Base-by-base conservation (phyloP, 192 early-diverging fungal species). In the Rhizophagus prolifer region DNA sequence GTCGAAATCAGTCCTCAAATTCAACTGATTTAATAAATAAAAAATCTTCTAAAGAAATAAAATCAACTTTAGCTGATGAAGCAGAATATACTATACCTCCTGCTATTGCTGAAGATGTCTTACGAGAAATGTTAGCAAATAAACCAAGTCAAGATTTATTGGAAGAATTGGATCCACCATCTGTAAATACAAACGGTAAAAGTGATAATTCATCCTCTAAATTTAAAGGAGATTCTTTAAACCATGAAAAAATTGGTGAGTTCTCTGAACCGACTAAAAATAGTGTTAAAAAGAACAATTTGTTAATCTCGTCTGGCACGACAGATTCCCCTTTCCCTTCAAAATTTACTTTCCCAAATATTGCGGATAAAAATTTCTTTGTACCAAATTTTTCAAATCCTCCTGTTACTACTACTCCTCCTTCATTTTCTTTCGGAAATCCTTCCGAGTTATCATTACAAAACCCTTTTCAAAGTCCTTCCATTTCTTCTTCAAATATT, bases 311-410 rank as follows among this genome's bases (percentile, higher is more conserved):
- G 12, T 74, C 60, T 74, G 38, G 41, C 36, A 67, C 31, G 58
- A 59, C 30, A 76, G 75, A 76, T 58, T 31, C 75, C 64, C 47
- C 44, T 68, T 76, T 76, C 19, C 75, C 75, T 54, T 68, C 75
- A 4, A 76, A 76, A 76, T 76, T 76, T 25, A 58, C 63, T 58
- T 76, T 76, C 54, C 75, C 75, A 26, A 76, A 76, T 76, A 76
- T 76, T 25, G 75, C 63, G 36, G 75, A 76, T 16, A 76, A 76
- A 59, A 76, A 76, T 68, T 76, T 76, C 30, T 76, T 76, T 68
- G 34, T 67, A 26, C 75, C 75, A 34, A 76, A 76, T 68, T 76
- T 76, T 68, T 44, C 65, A 41, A 67, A 30, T 36, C 14, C 30
- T 19, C 13, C 30, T 58, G 28, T 65, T 54, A 67, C 63, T 8